Evolutionary conservation across 176 grass and related monocot genomes (phyloP), one percentile per base, ranked within the genome.

Genomic region (Oryza coarctata): DNA sequence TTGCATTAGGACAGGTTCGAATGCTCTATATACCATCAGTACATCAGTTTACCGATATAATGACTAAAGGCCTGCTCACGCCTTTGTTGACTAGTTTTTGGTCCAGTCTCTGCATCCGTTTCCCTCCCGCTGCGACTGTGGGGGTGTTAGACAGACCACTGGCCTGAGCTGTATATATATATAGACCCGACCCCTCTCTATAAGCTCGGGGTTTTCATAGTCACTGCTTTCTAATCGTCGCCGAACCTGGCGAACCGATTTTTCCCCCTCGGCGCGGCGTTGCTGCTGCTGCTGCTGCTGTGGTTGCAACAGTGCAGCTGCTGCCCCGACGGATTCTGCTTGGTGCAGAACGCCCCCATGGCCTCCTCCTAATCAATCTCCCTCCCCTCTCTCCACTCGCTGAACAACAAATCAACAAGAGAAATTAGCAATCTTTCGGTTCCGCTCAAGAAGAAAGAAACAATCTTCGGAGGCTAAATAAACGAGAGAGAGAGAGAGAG

Each of bases 161-260:
- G n/a, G n/a, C n/a, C n/a, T n/a, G n/a, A n/a, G n/a, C n/a, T n/a
- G n/a, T n/a, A n/a, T n/a, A n/a, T n/a, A n/a, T n/a, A n/a, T n/a
- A n/a, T n/a, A n/a, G n/a, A n/a, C n/a, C n/a, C n/a, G n/a, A n/a
- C n/a, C n/a, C n/a, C n/a, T n/a, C n/a, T n/a, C n/a, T n/a, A n/a
- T n/a, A n/a, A n/a, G n/a, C n/a, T n/a, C n/a, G n/a, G n/a, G n/a
- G n/a, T n/a, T n/a, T n/a, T n/a, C n/a, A n/a, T n/a, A n/a, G n/a
- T n/a, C n/a, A n/a, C n/a, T n/a, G n/a, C n/a, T n/a, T n/a, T n/a
- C 71, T 87, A 97, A 32, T 92, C 91, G 63, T 97, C 91, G 22
- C 87, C 87, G 52, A 97, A 82, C 12, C 67, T 89, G 45, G 79
- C 74, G 62, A 88, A 92, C 28, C 62, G 90, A 2, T 44, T 67